Base-by-base conservation (phyloP, 2,329 filamentous ascomycete species). In the Penicillium digitatum region DNA sequence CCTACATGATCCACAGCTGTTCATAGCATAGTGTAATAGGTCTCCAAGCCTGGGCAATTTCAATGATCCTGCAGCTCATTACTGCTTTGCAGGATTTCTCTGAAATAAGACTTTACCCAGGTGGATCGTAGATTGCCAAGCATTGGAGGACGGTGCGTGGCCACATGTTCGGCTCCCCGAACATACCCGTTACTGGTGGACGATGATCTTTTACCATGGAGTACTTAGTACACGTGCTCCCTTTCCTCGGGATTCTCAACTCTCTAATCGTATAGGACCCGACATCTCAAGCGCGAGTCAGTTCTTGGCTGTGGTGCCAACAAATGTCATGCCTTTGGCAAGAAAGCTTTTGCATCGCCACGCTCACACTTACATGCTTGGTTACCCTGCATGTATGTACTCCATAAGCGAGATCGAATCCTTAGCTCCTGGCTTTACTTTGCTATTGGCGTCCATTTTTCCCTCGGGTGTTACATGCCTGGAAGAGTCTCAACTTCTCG, bases 81-180 rank as follows among this genome's bases (percentile, higher is more conserved):
- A 38, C 57, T 50, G 44, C 58, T 65, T 61, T 58, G 58, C 55
- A 27, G 32, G 22, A 39, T 35, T 53, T 48, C 44, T 48, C 16
- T 38, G 11, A 51, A 38, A n/a, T 60, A 46, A 52, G 58, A 42
- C 58, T 55, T 54, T 11, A 14, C 39, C 22, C 16, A 26, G 22
- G 5, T 4, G 6, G 18, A 27, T 32, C 32, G 12, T 27, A 9
- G 34, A 11, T 12, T 29, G 47, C 47, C 47, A 42, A 49, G 35
- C 10, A 42, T 42, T 24, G 8, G 8, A n/a, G 47, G 34, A 48
- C 46, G 11, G 18, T 48, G 44, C 44, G 35, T 22, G 46, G 24
- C 3, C 35, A 35, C 31, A 31, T 31, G 24, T 8, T 39, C 46
- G 35, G 32, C n/a, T 14, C 7, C 3, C 47, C 26, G 39, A 26